Percentiles rank a stretch among this genome's conserved stretches.
Evolutionary conservation across 148 eudicot species (phyloP).

Genomic region (Euryodendron excelsum): DNA sequence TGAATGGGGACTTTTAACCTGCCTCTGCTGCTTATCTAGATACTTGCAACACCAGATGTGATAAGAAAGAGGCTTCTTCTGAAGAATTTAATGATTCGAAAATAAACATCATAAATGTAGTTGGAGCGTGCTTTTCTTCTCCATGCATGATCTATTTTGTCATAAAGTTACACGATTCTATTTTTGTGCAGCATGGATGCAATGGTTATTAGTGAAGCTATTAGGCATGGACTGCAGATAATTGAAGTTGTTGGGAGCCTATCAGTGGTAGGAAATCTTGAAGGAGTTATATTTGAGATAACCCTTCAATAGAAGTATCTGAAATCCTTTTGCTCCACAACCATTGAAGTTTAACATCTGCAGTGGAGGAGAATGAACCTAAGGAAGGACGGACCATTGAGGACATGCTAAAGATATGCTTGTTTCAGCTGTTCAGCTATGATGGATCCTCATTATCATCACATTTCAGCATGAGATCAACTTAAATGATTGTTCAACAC

Average conservation of each 20-base stretch:
- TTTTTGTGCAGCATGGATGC: conserved; percentile 68
- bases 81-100: background rate
- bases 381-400: background rate
- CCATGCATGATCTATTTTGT: background rate
- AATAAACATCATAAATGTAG: background rate
- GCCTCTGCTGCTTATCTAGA: background rate
- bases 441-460: background rate
- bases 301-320: conserved; percentile 29
- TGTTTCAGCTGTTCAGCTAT: background rate
- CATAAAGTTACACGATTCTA: background rate
- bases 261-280: conserved; percentile 46
- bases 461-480: background rate
- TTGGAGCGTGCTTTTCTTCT: background rate
- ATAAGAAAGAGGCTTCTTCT: background rate
- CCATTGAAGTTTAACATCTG: too few species aligned
- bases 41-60: background rate
- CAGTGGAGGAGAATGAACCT: background rate
- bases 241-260: conserved; percentile 66
- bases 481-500: background rate
- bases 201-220: conserved; percentile 67
- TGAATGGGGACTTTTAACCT: background rate
- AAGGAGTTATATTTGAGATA: conserved; percentile 74
- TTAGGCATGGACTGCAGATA: conserved; percentile 51
- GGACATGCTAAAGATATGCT: background rate
- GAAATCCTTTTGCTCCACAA: too few species aligned